These are phyloP conservation scores for Oldenlandia corymbosa DNA, from an alignment of 257 asterid genomes.

Conservation along the genomic window DNA sequence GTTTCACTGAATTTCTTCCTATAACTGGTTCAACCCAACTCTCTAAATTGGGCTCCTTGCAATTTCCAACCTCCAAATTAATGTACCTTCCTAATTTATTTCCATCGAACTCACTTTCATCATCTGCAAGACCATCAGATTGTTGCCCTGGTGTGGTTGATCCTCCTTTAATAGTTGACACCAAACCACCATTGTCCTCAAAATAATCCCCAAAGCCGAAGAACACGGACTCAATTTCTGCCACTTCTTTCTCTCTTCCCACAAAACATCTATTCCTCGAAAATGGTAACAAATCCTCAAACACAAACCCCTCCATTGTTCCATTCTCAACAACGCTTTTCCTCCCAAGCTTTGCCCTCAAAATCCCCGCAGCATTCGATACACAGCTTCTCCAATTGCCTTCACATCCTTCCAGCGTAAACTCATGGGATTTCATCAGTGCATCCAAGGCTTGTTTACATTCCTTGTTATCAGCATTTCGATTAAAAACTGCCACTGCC, in stretches of 20 bases:
- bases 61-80: slow-evolving; percentile 56
- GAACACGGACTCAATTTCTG: slow-evolving; percentile 60
- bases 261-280: slow-evolving; percentile 53
- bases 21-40: slow-evolving; percentile 58
- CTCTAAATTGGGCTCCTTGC: slow-evolving; percentile 54
- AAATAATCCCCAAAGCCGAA: slow-evolving; percentile 54
- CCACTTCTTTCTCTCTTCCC: slow-evolving; percentile 67
- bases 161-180: slow-evolving; percentile 27
- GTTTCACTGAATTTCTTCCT: slow-evolving; percentile 45
- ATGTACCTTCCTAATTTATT: slow-evolving; percentile 35
- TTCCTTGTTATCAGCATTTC: slow-evolving; percentile 49
- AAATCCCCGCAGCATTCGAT: slow-evolving; percentile 48
- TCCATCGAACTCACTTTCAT: slow-evolving; percentile 41
- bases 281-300: slow-evolving; percentile 65
- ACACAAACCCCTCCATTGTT: slow-evolving; percentile 33
- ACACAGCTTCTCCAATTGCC: slow-evolving; percentile 70
- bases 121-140: slow-evolving; percentile 54
- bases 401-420: slow-evolving; percentile 54
- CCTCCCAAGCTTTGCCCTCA: slow-evolving; percentile 72
- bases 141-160: slow-evolving; percentile 35
- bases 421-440: slow-evolving; percentile 51
- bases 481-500: slow-evolving; percentile 28
- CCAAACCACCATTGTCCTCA: slow-evolving; percentile 42
- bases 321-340: slow-evolving; percentile 55
- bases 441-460: slow-evolving; percentile 64